A percentile compares a stretch with the other conserved stretches of the same genome.
Conservation (phyloP, 2,329 filamentous ascomycete genomes). For the Sclerotinia glacialis region DNA sequence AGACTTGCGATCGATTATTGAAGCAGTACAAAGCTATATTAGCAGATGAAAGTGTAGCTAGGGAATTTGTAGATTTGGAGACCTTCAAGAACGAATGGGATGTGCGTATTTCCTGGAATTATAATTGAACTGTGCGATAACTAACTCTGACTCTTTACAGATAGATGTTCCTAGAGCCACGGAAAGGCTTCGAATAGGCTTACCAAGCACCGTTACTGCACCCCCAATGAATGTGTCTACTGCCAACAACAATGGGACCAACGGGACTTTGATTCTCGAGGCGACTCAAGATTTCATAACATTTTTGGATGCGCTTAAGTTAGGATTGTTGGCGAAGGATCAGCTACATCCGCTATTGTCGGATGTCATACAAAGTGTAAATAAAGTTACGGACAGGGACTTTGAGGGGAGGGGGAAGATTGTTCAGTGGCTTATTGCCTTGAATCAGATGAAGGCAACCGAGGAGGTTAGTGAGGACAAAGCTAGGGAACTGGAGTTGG, state of each 20-base stretch:
- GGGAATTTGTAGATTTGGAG: slow-evolving; percentile 82
- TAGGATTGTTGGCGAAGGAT: slow-evolving; percentile 91
- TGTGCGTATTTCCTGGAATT: slow-evolving; percentile 52
- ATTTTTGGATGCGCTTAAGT: slow-evolving; percentile 88
- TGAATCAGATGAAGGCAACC: slow-evolving; percentile 97
- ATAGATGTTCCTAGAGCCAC: slow-evolving; percentile 93
- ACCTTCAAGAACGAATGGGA: slow-evolving; percentile 91
- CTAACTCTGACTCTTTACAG: slow-evolving; percentile 45
- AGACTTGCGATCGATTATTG: slow-evolving; percentile 88
- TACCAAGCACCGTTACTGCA: slow-evolving; percentile 75
- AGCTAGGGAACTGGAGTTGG: slow-evolving; percentile 82
- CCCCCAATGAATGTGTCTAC: slow-evolving; percentile 45
- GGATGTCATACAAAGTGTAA: slow-evolving; percentile 94
- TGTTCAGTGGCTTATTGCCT: slow-evolving; percentile 93
- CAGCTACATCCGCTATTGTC: slow-evolving; percentile 92
- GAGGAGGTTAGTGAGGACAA: slow-evolving; percentile 87
- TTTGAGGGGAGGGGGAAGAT: slow-evolving; percentile 97
- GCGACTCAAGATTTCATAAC: slow-evolving; percentile 99
- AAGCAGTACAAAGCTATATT: slow-evolving; percentile 97
- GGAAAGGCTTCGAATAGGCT: slow-evolving; percentile 85
- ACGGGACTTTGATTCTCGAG: slow-evolving; percentile 69
- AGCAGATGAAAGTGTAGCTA: slow-evolving; percentile 85
- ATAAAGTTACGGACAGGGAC: slow-evolving; percentile 91
- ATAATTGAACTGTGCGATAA: neutral
- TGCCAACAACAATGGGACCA: slow-evolving; percentile 44